phyloP scores from a whole-genome alignment of 805 yeast genomes.

The Lipomyces lipofer region DNA sequence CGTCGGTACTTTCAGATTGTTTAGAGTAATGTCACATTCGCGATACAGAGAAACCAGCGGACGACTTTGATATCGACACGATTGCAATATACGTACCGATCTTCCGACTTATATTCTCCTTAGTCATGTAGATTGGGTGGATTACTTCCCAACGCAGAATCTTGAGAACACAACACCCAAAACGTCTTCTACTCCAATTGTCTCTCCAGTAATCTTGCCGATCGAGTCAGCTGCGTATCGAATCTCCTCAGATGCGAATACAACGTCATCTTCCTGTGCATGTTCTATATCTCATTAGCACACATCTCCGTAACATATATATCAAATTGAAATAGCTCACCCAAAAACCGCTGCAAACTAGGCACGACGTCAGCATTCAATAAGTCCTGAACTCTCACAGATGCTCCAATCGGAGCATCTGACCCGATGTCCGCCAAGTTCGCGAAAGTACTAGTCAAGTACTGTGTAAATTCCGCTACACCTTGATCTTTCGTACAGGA shows the following conservation, averaged over 20 bases:
- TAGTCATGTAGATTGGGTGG: too few species aligned
- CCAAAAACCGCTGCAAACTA: constrained; percentile 67
- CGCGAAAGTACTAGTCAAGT: constrained; percentile 51
- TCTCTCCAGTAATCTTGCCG: constrained; percentile 88
- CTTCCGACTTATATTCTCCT: constrained; percentile 46
- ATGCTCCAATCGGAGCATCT: constrained; percentile 67
- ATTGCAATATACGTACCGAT: not conserved
- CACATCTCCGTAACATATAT: too few species aligned
- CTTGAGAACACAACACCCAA: constrained; percentile 87
- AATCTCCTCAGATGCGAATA: constrained; percentile 76
- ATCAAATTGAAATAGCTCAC: constrained; percentile 34
- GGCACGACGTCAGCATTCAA: constrained; percentile 71
- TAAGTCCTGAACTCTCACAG: constrained; percentile 74
- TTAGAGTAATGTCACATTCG: too few species aligned
- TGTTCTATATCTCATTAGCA: too few species aligned
- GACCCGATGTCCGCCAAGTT: constrained; percentile 48
- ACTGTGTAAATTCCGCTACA: constrained; percentile 47
- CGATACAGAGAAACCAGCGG: too few species aligned
- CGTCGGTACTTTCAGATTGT: too few species aligned
- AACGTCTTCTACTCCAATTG: constrained; percentile 86
- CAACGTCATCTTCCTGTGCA: constrained; percentile 57
- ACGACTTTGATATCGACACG: not conserved
- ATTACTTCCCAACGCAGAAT: constrained; percentile 88
- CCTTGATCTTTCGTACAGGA: constrained; percentile 68
- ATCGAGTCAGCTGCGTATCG: constrained; percentile 77